A percentile compares a stretch with the other conserved stretches of the same genome.
These are phyloP conservation scores for Silene latifolia DNA, from an alignment of 148 eudicot genomes.

Conservation along the genomic window DNA sequence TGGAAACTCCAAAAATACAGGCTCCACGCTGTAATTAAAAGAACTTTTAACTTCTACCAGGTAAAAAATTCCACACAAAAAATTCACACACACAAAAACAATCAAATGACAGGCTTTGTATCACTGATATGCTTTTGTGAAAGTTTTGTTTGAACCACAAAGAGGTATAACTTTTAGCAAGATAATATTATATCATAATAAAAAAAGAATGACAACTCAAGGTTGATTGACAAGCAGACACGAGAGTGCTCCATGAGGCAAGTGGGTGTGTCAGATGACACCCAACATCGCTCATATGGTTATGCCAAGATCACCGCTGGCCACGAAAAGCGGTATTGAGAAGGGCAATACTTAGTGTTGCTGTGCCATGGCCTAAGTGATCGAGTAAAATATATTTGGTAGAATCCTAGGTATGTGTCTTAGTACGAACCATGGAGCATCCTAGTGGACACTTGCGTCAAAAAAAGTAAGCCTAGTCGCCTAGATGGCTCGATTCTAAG, in stretches of 20 bases:
- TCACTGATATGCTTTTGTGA: not conserved
- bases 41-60: not conserved
- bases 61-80: not conserved
- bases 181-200: not conserved
- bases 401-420: too few relatives aligned
- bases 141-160: not conserved
- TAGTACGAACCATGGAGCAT: not conserved
- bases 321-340: too few relatives aligned
- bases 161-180: not conserved
- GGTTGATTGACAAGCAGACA: not conserved
- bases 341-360: too few relatives aligned
- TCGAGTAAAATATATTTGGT: too few relatives aligned
- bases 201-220: not conserved
- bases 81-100: not conserved
- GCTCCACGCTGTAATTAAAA: constrained; percentile 56
- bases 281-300: not conserved
- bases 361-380: not conserved
- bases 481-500: not conserved
- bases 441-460: not conserved
- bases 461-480: not conserved
- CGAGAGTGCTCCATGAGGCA: not conserved
- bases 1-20: constrained; percentile 78
- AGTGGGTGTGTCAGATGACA: not conserved
- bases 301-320: too few relatives aligned
- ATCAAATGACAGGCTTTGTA: not conserved